Evolutionary conservation across 179 eudicot species (phyloP).

Genomic region (Beta corolliflora): DNA sequence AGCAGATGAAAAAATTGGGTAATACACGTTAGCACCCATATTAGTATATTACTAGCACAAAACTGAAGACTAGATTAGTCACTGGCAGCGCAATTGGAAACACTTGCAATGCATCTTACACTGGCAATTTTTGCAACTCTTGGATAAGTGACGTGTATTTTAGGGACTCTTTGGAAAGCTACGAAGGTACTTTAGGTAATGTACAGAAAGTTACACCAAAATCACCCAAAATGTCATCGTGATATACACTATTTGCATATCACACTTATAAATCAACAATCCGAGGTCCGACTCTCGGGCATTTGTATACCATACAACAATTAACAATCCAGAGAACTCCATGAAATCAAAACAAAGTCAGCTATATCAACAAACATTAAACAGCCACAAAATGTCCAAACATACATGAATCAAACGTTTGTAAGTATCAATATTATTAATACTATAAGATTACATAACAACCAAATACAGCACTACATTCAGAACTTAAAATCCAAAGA

Average conservation of each 20-base stretch:
- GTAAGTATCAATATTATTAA: too few species aligned
- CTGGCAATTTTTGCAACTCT: too few species aligned
- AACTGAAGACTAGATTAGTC: background rate
- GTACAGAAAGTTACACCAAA: too few species aligned
- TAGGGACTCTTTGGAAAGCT: too few species aligned
- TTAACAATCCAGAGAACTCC: background rate
- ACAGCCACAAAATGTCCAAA: background rate
- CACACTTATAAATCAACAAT: too few species aligned
- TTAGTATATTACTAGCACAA: background rate
- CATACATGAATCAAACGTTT: too few species aligned
- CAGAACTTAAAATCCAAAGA: background rate
- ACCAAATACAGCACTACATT: background rate
- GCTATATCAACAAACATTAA: background rate
- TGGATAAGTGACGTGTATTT: too few species aligned
- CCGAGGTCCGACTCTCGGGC: too few species aligned
- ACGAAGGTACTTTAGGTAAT: too few species aligned
- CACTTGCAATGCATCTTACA: constrained; percentile 2
- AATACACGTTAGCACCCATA: background rate
- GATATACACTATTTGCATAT: too few species aligned
- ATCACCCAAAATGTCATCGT: too few species aligned
- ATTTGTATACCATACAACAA: background rate
- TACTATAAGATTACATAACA: too few species aligned
- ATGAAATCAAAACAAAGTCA: background rate
- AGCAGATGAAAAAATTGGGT: background rate
- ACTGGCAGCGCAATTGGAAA: background rate